Percentiles rank a stretch among this genome's conserved stretches.
Evolutionary conservation across 371 early-diverging fungal species (phyloP).

Genomic region (Mucor mucedo): DNA sequence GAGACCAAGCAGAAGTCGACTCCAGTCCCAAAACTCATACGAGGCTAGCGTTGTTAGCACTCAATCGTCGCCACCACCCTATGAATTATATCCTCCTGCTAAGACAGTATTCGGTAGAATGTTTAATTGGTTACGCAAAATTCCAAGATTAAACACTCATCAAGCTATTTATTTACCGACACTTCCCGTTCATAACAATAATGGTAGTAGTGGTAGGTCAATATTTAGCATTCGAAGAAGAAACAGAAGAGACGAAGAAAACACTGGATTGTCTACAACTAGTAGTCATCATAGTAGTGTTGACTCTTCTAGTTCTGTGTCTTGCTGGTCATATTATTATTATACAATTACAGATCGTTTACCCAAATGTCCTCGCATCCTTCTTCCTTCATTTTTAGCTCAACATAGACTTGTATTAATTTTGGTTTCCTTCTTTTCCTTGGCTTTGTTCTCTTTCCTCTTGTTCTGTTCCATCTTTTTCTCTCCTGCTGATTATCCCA

Average conservation of each 20-base stretch:
- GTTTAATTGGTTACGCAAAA: constrained; percentile 52
- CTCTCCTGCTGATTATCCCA: constrained; percentile 34
- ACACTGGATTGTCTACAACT: background rate
- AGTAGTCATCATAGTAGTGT: constrained; percentile 21
- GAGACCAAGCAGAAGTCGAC: background rate
- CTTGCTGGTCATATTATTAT: constrained; percentile 40
- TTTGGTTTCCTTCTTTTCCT: constrained; percentile 33
- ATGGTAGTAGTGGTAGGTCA: constrained; percentile 21
- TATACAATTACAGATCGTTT: constrained; percentile 18
- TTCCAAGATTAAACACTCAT: constrained; percentile 47
- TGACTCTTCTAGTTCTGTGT: constrained; percentile 27
- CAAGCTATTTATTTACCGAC: constrained; percentile 53
- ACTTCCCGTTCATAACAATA: constrained; percentile 11
- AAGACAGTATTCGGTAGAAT: constrained; percentile 43
- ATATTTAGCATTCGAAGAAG: constrained; percentile 23
- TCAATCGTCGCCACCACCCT: constrained; percentile 53
- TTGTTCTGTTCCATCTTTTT: constrained; percentile 48
- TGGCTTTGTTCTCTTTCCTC: constrained; percentile 40
- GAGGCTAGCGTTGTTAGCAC: constrained; percentile 49
- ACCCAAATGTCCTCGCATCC: constrained; percentile 30
- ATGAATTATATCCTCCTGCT: constrained; percentile 55
- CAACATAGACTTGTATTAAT: constrained; percentile 35
- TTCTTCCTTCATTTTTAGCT: constrained; percentile 37
- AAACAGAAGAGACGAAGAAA: constrained; percentile 5
- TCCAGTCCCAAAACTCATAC: constrained; percentile 20